Conservation (phyloP, 1,284 basidiomycete genomes). For the Sutorius eximius region DNA sequence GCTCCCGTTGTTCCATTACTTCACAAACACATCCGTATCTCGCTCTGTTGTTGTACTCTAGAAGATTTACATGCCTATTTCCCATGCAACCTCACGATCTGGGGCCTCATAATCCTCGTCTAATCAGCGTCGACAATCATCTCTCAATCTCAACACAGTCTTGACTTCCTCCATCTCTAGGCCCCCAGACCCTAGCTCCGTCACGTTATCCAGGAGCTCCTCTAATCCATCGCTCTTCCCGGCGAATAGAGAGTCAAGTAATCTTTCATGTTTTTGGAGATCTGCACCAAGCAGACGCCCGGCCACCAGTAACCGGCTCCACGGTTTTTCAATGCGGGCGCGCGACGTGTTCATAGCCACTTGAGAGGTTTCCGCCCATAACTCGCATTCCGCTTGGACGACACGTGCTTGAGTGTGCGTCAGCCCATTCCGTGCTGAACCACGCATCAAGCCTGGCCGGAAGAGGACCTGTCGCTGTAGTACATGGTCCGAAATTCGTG, state of each 20-base stretch:
- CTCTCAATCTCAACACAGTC: slow-evolving; percentile 29
- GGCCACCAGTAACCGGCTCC: slow-evolving; percentile 69
- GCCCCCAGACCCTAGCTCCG: slow-evolving; percentile 26
- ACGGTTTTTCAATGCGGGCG: slow-evolving; percentile 62
- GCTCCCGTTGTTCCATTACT: neutral
- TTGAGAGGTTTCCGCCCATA: slow-evolving; percentile 78
- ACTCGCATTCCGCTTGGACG: slow-evolving; percentile 66
- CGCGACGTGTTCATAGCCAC: slow-evolving; percentile 47
- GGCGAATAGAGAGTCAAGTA: slow-evolving; percentile 18
- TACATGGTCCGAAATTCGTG: slow-evolving; percentile 71
- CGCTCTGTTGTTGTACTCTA: slow-evolving; percentile 6
- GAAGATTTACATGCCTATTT: neutral
- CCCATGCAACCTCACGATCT: neutral
- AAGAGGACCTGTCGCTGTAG: slow-evolving; percentile 80
- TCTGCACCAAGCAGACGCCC: slow-evolving; percentile 64
- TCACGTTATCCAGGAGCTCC: slow-evolving; percentile 26
- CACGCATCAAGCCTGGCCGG: slow-evolving; percentile 61
- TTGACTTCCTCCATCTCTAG: slow-evolving; percentile 30
- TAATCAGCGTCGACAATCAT: slow-evolving; percentile 25
- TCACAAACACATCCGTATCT: slow-evolving; percentile 3
- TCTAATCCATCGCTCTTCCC: slow-evolving; percentile 29
- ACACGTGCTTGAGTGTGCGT: slow-evolving; percentile 48
- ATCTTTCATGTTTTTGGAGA: slow-evolving; percentile 9
- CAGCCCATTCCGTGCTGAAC: slow-evolving; percentile 25
- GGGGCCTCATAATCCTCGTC: neutral